Evolutionary conservation across 371 early-diverging fungal genomes (phyloP), one percentile per base, ranked within the genome.

Genomic region (Ordospora pajunii): DNA sequence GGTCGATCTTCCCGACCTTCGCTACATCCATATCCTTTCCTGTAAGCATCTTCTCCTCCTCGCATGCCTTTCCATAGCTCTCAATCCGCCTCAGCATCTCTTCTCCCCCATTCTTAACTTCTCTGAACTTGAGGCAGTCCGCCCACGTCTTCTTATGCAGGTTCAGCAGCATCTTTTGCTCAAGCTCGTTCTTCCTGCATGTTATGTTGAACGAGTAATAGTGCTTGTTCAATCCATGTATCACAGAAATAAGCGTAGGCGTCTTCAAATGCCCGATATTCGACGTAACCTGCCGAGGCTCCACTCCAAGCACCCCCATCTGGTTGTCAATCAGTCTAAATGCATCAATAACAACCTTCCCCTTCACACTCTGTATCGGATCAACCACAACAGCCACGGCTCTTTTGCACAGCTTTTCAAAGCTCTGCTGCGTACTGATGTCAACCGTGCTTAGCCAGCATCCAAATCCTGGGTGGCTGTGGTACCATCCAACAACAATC

Each of bases 401-500:
- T 64, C 99, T 89, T 76, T 89, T 91, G 82, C 93, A 92, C 73
- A 99, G 86, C 72, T 90, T 88, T 86, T 99, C 98, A 78, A 97
- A 97, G 78, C 89, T 90, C 89, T 90, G 78, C 84, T 97, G 98
- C 62, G 99, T 99, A 85, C 93, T 94, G 50, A 97, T 92, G 86
- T 99, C 98, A 14, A 96, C 96, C 78, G 91, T 94, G 12, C 95
- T 95, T 27, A 99, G 89, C 99, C 98, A 99, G 88, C 98, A 97
- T 21, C 99, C 99, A 82, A 97, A 99, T 66, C 98, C 99, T 27
- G 99, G 99, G 86, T 99, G 99, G 67, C 95, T 95, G 87, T 99
- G 99, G 84, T 99, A 99, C 99, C 99, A 99, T 17, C 99, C 99
- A 19, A 99, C 97, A n/a, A 97, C 98, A 87, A 92, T 92, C 84